A percentile compares a stretch with the other conserved stretches of the same genome.
Conservation (phyloP, 352 stramenopile species). For the Globisporangium emineosum region DNA sequence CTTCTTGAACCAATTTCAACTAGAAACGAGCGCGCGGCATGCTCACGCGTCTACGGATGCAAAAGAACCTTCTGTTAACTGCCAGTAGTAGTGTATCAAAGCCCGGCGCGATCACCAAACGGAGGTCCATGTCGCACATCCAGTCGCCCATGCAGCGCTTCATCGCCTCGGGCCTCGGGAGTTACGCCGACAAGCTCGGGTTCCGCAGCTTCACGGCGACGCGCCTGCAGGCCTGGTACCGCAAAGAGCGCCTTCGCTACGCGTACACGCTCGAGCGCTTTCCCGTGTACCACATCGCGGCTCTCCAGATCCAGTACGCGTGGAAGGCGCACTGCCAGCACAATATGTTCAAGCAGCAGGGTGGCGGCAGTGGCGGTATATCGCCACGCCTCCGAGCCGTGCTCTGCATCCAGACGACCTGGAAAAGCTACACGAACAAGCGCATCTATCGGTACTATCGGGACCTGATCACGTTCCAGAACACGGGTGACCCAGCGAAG, state of each 20-base stretch:
- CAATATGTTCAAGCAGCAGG: conserved; percentile 24
- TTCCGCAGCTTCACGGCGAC: conserved; percentile 64
- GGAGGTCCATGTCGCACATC: neutral
- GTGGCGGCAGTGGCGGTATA: neutral
- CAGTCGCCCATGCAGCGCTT: conserved; percentile 76
- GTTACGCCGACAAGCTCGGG: conserved; percentile 49
- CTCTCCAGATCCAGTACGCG: conserved; percentile 77
- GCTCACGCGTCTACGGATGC: conserved; percentile 36
- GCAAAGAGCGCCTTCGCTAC: conserved; percentile 47
- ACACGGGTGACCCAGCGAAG: conserved; percentile 65
- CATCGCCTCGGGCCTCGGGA: conserved; percentile 38
- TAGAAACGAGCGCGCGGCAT: conserved; percentile 64
- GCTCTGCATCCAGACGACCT: conserved; percentile 50
- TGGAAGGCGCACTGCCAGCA: conserved; percentile 60
- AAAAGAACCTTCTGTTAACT: neutral
- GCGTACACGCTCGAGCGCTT: conserved; percentile 47
- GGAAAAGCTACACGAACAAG: conserved; percentile 73
- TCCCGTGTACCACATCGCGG: conserved; percentile 82
- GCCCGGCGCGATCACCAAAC: neutral
- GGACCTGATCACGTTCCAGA: conserved; percentile 78
- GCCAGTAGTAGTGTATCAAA: conserved; percentile 8
- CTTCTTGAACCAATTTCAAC: neutral
- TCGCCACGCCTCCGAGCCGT: conserved; percentile 42
- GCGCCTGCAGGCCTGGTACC: conserved; percentile 68
- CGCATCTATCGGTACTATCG: conserved; percentile 80